A percentile compares a stretch with the other conserved stretches of the same genome.
Conservation (phyloP, 2,329 filamentous ascomycete species). For the Drechslerella coelobrocha region DNA sequence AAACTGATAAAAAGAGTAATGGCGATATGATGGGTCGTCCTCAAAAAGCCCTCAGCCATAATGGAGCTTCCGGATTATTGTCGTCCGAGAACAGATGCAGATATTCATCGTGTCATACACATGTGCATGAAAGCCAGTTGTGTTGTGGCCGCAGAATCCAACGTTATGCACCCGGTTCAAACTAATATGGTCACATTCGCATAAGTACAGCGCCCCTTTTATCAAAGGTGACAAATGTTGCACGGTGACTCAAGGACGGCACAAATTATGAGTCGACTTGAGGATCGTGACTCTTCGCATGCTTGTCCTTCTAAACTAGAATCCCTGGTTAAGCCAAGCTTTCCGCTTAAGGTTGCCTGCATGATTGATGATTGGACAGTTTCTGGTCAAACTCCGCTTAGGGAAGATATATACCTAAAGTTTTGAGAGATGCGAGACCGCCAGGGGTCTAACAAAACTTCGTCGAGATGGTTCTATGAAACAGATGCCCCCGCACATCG, state of each 20-base stretch:
- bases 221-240: background rate
- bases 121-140: no score
- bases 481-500: background rate
- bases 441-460: background rate
- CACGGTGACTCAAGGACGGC: background rate
- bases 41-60: background rate
- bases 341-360: no score
- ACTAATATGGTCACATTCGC: no score
- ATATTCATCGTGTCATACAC: no score
- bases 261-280: background rate
- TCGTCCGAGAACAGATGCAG: no score
- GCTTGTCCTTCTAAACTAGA: constrained; percentile 1
- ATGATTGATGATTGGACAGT: constrained; percentile 10
- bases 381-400: background rate
- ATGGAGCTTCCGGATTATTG: background rate
- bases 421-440: background rate
- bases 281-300: constrained; percentile 43
- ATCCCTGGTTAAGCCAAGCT: constrained; percentile 13
- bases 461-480: constrained; percentile 38
- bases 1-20: background rate
- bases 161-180: constrained; percentile 12
- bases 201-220: background rate
- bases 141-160: constrained; percentile 34
- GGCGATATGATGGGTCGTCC: background rate
- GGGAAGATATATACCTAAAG: constrained; percentile 1